Base-by-base conservation (phyloP, 805 yeast species). In the Starmera pachycereana region DNA sequence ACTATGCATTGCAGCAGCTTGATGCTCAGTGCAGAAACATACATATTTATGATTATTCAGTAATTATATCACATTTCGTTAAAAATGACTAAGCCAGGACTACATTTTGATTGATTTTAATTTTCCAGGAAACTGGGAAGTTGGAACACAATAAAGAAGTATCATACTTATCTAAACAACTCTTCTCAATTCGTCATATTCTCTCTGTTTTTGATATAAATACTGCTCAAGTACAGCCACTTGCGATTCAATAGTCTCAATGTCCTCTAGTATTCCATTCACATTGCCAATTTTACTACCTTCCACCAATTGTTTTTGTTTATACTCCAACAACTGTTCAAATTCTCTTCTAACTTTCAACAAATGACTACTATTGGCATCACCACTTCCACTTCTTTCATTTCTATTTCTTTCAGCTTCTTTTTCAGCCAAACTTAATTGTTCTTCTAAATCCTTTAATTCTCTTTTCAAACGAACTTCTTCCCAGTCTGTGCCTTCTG, bases 401-500 rank as follows among this genome's bases (percentile, higher is more conserved):
- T 52, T 50, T 45, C 58, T 57, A 19, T 65, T 60, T 6, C 56
- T 46, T 32, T 66, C 63, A 32, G 73, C 63, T 25, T 69, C 76
- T 13, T 59, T 56, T 46, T 74, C 75, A 3, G 84, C 80, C 42
- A 73, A 70, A 8, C 62, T 66, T 41, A 84, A 71, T 49, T 78
- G 69, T n/a, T 66, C 61, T 50, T 88, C 95, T 37, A 89, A 61
- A 45, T 84, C 85, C 11, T 78, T 70, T 44, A 90, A 67, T 56
- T 88, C 90, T 45, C 89, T 74, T 61, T 78, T 78, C 48, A 88
- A 70, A 49, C 92, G 72, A 12, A 82, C 94, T 52, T 82, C 87
- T 58, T 89, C 97, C 95, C 97, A 87, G 53, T 88, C 96, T 2
- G 87, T 78, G n/a, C 81, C 88, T 42, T 60, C 60, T 19, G 71